Conservation (phyloP, 108 stramenopile species). For the Fragilaria crotonensis region DNA sequence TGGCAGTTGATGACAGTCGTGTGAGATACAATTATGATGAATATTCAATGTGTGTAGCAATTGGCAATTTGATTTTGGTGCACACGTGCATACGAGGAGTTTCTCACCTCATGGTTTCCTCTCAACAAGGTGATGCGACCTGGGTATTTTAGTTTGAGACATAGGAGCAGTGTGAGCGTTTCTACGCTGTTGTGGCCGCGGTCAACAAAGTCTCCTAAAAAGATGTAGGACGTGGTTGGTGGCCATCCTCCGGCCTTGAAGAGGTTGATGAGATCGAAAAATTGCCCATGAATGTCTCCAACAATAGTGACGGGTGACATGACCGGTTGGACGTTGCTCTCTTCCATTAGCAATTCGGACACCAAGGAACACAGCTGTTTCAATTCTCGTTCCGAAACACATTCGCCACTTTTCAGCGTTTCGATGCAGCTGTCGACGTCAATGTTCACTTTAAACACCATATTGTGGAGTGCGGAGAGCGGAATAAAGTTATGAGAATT, state of each 20-base stretch:
- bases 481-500: too few relatives aligned
- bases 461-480: too few relatives aligned
- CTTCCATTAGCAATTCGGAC: slow-evolving; percentile 96
- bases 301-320: slow-evolving; percentile 97
- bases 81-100: too few relatives aligned
- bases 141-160: slow-evolving; percentile 96
- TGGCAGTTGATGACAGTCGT: too few relatives aligned
- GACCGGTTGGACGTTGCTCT: slow-evolving; percentile 97
- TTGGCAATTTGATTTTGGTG: too few relatives aligned
- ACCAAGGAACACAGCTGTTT: slow-evolving; percentile 42
- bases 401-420: slow-evolving; percentile 71
- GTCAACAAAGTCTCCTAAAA: slow-evolving; percentile 99
- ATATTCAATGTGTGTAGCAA: too few relatives aligned
- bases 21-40: too few relatives aligned
- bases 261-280: slow-evolving; percentile 97
- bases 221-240: slow-evolving; percentile 96
- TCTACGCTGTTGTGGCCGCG: slow-evolving; percentile 98
- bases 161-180: slow-evolving; percentile 92
- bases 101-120: slow-evolving; percentile 88
- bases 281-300: slow-evolving; percentile 99
- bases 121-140: slow-evolving; percentile 97
- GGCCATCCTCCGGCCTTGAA: slow-evolving; percentile 99
- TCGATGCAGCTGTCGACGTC: slow-evolving; percentile 78
- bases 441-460: too few relatives aligned
- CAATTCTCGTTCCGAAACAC: slow-evolving; percentile 60